Evolutionary conservation across 2,329 filamentous ascomycete species (phyloP), one percentile per base, ranked within the genome.

Genomic region (Hypoxylon sp.): DNA sequence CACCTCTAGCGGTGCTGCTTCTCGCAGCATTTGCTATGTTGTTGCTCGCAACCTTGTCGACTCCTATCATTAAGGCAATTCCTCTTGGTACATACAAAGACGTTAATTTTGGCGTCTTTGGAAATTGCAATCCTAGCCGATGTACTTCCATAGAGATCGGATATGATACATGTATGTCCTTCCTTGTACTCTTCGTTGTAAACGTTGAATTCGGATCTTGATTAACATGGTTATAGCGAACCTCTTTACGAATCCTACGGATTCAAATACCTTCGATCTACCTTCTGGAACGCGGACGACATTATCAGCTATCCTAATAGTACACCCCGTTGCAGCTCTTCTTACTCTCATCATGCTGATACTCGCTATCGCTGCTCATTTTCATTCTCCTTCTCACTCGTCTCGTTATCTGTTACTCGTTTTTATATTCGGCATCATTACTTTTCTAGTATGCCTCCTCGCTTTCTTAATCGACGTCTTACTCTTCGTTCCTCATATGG

Each of bases 401-500:
- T 86, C 91, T 19, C 85, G 90, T 64, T 99, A 92, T 68, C 82
- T 97, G 3, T 83, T 97, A 23, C 82, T 84, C 19, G 78, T 97
- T 23, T 87, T 97, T 60, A 92, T 97, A 58, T 81, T 97, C 62
- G 87, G 89, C 49, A 85, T 97, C 56, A 81, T 96, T 38, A 91
- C 91, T 6, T 85, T 97, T 35, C 75, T 97, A 20, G 81, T 94
- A 59, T 87, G 90, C 35, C 79, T 97, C 1, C 79, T 96, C 48
- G 89, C 92, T 16, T 97, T 97, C 73, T 77, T 99, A 17, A 87
- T 97, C 64, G 94, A 99, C 71, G 90, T 97, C 17, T 78, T 99
- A 23, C 79, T 99, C 15, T 99, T 99, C 68, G 89, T 97, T 11
- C 94, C 94, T 36, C 92, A 97, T 71, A 76, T 97, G 75, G 84